Evolutionary conservation across 495 filamentous ascomycete species (phyloP).

Genomic region (Penicillium silybi): DNA sequence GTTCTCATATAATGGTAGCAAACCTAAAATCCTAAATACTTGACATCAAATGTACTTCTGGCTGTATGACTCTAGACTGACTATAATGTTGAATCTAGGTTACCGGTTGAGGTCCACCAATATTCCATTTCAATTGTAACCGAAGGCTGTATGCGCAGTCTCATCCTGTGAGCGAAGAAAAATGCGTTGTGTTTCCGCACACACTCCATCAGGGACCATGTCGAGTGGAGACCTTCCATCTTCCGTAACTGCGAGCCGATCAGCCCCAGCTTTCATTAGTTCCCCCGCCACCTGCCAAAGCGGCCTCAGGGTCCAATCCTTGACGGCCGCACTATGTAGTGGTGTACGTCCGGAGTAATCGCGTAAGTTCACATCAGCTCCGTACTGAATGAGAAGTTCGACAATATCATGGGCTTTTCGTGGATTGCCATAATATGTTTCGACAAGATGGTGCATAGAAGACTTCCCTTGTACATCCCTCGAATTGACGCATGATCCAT

Average conservation of each 20-base stretch:
- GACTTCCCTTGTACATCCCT: constrained; percentile 1
- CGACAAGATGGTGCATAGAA: constrained; percentile 5
- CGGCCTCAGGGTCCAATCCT: too few species aligned
- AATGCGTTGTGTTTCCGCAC: constrained; percentile 6
- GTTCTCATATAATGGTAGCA: too few species aligned
- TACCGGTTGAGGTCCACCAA: too few species aligned
- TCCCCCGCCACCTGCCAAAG: constrained; percentile 2
- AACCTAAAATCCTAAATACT: too few species aligned
- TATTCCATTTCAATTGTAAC: too few species aligned
- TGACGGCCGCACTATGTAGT: constrained; percentile 1
- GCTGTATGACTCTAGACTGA: too few species aligned
- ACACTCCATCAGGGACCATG: constrained; percentile 5
- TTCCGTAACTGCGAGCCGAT: constrained; percentile 2
- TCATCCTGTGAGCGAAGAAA: too few species aligned
- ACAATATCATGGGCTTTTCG: background rate
- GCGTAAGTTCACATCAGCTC: constrained; percentile 6
- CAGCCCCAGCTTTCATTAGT: constrained; percentile 4
- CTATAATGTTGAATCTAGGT: too few species aligned
- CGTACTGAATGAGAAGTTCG: constrained; percentile 1
- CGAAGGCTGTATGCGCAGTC: too few species aligned
- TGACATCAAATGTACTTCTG: too few species aligned
- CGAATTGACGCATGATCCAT: background rate
- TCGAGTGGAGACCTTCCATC: constrained; percentile 6
- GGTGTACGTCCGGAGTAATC: constrained; percentile 6
- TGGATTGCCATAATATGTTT: background rate